Conservation (phyloP, 2,329 filamentous ascomycete genomes). For the Beauveria medogensis region DNA sequence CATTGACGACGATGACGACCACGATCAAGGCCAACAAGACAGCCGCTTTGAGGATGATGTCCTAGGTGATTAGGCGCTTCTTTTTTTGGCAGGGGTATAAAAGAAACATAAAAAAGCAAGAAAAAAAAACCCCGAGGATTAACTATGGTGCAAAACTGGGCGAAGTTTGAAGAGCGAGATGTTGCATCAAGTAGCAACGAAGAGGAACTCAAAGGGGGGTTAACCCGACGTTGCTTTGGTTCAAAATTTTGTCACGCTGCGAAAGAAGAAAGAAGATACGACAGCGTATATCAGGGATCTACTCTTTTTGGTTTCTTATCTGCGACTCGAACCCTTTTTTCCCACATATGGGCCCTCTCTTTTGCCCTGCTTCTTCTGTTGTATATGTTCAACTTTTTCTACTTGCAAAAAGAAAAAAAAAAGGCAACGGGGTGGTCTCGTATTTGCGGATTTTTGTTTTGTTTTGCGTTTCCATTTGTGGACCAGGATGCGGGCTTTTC, state of each 20-base stretch:
- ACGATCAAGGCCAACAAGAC: conserved; percentile 20
- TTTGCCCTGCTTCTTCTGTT: conserved; percentile 4
- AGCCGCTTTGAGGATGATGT: conserved; percentile 37
- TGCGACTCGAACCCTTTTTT: too few relatives aligned
- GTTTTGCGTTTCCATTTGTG: not conserved
- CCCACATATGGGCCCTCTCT: not conserved
- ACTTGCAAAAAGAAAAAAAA: not conserved
- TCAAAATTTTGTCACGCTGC: too few relatives aligned
- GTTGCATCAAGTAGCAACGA: too few relatives aligned
- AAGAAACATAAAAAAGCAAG: not conserved
- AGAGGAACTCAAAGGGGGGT: too few relatives aligned
- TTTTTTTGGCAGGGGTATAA: not conserved
- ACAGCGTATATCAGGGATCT: too few relatives aligned
- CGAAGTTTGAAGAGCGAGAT: too few relatives aligned
- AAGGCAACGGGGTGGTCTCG: not conserved
- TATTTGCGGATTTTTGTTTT: too few relatives aligned
- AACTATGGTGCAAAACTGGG: too few relatives aligned
- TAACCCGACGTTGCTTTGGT: too few relatives aligned
- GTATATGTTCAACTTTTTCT: conserved; percentile 7
- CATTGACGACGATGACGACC: conserved; percentile 28
- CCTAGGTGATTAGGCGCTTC: conserved; percentile 32
- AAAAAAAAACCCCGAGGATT: not conserved
- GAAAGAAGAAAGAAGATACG: too few relatives aligned
- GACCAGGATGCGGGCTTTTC: not conserved
- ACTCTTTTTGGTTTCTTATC: not conserved